Evolutionary conservation across 106 monocot species (phyloP).

Genomic region (Dioscorea zingiberensis): DNA sequence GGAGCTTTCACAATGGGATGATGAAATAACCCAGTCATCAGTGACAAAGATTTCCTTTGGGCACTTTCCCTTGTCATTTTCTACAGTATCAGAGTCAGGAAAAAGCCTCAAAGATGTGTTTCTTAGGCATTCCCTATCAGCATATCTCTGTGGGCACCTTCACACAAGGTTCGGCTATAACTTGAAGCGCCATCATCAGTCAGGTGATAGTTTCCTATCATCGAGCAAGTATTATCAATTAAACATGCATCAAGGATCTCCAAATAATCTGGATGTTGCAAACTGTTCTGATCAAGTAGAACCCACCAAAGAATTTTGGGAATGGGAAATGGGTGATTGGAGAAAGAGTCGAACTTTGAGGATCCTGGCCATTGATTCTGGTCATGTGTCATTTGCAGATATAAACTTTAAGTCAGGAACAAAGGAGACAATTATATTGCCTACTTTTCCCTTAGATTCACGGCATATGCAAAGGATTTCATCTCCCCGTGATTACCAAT

Average conservation of each 20-base stretch:
- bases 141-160: conserved; percentile 95
- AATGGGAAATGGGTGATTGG: conserved; percentile 99
- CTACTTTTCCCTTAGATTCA: conserved; percentile 89
- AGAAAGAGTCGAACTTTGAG: conserved; percentile 72
- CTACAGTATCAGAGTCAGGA: conserved; percentile 54
- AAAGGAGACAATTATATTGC: conserved; percentile 63
- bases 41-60: conserved; percentile 85
- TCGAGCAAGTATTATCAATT: conserved; percentile 56
- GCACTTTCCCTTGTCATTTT: conserved; percentile 91
- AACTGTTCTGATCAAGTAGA: conserved; percentile 38
- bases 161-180: conserved; percentile 89
- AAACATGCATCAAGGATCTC: conserved; percentile 51
- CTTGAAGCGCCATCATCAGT: conserved; percentile 65
- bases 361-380: conserved; percentile 82
- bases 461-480: conserved; percentile 82
- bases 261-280: conserved; percentile 2
- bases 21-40: conserved; percentile 17
- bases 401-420: conserved; percentile 49
- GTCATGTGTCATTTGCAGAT: conserved; percentile 80
- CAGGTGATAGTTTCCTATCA: conserved; percentile 10
- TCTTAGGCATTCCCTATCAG: conserved; percentile 76
- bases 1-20: conserved; percentile 71
- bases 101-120: conserved; percentile 74
- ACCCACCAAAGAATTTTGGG: conserved; percentile 77
- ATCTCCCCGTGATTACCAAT: conserved; percentile 44